Evolutionary conservation across 495 filamentous ascomycete genomes (phyloP).

Genomic region (Diplogelasinospora grovesii): DNA sequence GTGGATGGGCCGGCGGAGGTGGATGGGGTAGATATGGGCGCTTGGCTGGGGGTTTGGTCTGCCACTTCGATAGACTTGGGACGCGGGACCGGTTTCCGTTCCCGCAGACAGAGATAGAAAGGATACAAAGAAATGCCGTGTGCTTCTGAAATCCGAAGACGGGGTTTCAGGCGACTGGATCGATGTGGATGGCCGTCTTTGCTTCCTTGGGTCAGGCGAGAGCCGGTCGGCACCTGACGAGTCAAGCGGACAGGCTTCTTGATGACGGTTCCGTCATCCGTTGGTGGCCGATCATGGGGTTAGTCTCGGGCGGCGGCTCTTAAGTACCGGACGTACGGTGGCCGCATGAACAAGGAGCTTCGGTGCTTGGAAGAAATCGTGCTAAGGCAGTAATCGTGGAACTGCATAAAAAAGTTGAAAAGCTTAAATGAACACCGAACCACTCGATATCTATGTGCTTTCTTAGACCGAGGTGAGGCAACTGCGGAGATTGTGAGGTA

Average conservation of each 20-base stretch:
- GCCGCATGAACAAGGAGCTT: too few species aligned
- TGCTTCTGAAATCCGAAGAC: slow-evolving; percentile 1
- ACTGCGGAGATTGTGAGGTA: too few species aligned
- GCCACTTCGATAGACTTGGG: slow-evolving; percentile 27
- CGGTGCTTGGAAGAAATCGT: too few species aligned
- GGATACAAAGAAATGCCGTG: slow-evolving; percentile 4
- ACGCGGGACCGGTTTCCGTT: slow-evolving; percentile 23
- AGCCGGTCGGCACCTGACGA: slow-evolving; percentile 1
- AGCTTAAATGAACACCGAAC: too few species aligned
- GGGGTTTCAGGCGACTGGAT: too few species aligned
- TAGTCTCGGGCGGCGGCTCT: background rate
- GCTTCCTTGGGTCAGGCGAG: slow-evolving; percentile 1
- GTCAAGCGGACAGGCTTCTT: slow-evolving; percentile 3
- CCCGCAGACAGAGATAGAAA: slow-evolving; percentile 15
- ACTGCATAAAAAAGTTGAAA: too few species aligned
- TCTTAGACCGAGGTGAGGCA: too few species aligned
- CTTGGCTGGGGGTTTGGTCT: slow-evolving; percentile 25
- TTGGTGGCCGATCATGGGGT: slow-evolving; percentile 5
- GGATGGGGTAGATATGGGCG: slow-evolving; percentile 18
- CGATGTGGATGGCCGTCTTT: too few species aligned
- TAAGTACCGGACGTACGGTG: too few species aligned
- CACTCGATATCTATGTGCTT: too few species aligned
- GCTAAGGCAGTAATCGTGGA: too few species aligned
- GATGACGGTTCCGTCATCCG: slow-evolving; percentile 18
- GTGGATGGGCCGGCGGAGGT: slow-evolving; percentile 40